Conservation (phyloP, 169 alveolate genomes). For the Cyclospora cayetanensis region DNA sequence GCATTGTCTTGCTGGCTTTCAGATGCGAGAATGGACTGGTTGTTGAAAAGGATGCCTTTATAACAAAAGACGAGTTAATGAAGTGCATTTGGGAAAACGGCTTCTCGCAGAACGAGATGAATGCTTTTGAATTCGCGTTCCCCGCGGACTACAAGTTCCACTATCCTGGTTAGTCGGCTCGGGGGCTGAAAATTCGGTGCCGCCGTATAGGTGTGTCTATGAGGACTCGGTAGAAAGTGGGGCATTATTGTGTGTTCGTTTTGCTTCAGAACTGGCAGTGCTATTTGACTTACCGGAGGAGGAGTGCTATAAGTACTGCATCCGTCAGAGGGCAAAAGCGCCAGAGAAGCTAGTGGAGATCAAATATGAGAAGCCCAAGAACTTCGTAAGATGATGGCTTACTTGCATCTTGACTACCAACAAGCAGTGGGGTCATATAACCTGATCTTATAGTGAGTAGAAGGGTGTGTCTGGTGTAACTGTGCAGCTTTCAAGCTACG, state of each 20-base stretch:
- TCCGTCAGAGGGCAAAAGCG: constrained; percentile 84
- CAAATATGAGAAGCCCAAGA: constrained; percentile 81
- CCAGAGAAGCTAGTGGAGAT: constrained; percentile 87
- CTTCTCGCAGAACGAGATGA: constrained; percentile 83
- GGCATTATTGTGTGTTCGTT: background rate
- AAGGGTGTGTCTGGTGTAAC: background rate
- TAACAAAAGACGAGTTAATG: constrained; percentile 85
- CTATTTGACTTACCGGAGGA: constrained; percentile 85
- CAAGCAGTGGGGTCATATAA: background rate
- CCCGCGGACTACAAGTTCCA: constrained; percentile 87
- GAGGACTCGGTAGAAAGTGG: background rate
- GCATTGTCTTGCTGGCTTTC: background rate
- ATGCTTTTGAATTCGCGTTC: constrained; percentile 87
- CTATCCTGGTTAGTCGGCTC: constrained; percentile 79
- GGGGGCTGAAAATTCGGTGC: background rate
- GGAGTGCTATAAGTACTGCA: constrained; percentile 87
- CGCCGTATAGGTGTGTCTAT: background rate
- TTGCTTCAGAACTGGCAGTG: constrained; percentile 81
- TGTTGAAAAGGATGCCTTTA: constrained; percentile 87
- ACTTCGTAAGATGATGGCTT: constrained; percentile 68
- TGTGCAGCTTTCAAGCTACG: constrained; percentile 83
- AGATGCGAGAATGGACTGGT: constrained; percentile 88
- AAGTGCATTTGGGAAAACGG: constrained; percentile 89
- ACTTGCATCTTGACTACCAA: background rate
- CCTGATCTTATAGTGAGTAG: background rate